Base-by-base conservation (phyloP, 148 eudicot species). In the Diospyros lotus region DNA sequence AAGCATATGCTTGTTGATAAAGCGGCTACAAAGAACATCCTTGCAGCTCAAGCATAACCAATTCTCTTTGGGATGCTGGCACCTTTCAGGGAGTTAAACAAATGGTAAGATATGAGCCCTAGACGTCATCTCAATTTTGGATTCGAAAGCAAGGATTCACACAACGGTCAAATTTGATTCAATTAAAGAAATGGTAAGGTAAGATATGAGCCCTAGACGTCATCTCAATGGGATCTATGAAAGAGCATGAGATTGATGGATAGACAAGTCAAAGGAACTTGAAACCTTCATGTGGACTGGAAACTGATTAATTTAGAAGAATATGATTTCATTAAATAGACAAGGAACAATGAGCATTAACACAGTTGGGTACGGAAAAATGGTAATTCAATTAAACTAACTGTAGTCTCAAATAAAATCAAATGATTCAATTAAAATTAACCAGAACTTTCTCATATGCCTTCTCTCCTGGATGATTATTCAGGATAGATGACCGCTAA, bases 31-130 rank as follows among this genome's bases (percentile, higher is more conserved):
- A 17, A 87, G 84, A 64, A 91, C 98, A 28, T 87, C 93, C 80
- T 91, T 91, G 74, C 98, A 94, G 82, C 81, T 74, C 78, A 94
- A 83, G 79, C 98, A 94, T 66, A 90, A 42, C 98, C 98, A 94
- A 69, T 94, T 94, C 84, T 94, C 98, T 9, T 78, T 79, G 18
- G 95, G 93, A 62, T 94, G 88, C 18, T 94, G 80, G 69, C 98
- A 91, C 91, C 98, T 91, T 28, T 80, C 73, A 87, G 56, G 63
- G 43, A 45, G 56, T 67, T 10, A 39, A 14, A 55, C 62, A 28
- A 43, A 39, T 40, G 68, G 41, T 73, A 48, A 73, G 75, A 15
- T 17, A 62, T 45, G 11, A 13, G 0, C 12, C 6, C 41, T 6
- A 2, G 2, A 9, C 41, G 6, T 2, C 38, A 41, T 9, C 11